phyloP scores from a whole-genome alignment of 331 rosid species.

The Acacia concinna region DNA sequence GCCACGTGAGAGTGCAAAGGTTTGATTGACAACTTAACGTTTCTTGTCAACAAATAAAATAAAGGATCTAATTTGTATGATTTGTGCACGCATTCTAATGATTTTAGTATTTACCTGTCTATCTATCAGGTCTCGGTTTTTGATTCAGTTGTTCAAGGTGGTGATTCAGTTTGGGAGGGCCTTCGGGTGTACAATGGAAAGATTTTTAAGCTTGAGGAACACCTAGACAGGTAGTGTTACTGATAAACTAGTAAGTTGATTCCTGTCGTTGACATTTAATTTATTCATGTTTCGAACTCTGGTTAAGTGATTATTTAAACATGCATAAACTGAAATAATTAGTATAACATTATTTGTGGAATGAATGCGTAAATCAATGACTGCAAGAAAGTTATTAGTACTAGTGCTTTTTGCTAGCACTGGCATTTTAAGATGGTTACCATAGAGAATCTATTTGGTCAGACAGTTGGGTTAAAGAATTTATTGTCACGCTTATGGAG shows the following conservation, averaged over 20 bases:
- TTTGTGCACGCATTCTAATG: slow-evolving; percentile 17
- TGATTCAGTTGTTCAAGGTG: slow-evolving; percentile 91
- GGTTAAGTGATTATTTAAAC: slow-evolving; percentile 1
- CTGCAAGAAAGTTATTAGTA: not conserved
- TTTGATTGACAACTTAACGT: slow-evolving; percentile 26
- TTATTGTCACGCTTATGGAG: no score
- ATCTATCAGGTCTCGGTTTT: slow-evolving; percentile 75
- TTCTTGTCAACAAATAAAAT: slow-evolving; percentile 10
- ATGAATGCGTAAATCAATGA: not conserved
- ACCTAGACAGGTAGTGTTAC: slow-evolving; percentile 66
- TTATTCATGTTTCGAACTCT: not conserved
- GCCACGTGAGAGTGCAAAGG: slow-evolving; percentile 86
- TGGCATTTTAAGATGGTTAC: slow-evolving; percentile 3
- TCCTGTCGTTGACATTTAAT: slow-evolving; percentile 7
- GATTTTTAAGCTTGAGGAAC: slow-evolving; percentile 84
- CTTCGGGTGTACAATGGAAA: slow-evolving; percentile 77
- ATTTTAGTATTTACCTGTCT: slow-evolving; percentile 32
- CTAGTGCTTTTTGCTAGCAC: not conserved
- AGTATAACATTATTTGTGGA: not conserved
- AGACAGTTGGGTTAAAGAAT: no score
- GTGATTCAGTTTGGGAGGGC: slow-evolving; percentile 95
- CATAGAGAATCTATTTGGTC: not conserved
- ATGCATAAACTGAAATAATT: not conserved
- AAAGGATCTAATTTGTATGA: slow-evolving; percentile 22
- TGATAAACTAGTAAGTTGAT: not conserved